Conservation (phyloP, 2,329 filamentous ascomycete genomes). For the Daldinia sp. region DNA sequence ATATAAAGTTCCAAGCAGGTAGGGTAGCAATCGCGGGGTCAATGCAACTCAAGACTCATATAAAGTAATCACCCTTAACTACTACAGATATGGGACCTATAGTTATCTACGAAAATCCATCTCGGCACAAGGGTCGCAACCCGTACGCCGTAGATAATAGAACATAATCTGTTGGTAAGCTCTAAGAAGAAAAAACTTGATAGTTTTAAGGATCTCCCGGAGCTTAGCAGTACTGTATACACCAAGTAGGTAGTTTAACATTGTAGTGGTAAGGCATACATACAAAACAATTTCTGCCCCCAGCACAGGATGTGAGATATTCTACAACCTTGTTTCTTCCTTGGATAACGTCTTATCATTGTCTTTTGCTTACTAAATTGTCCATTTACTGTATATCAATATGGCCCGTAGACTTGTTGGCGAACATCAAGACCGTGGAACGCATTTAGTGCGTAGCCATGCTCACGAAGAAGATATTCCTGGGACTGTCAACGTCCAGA, state of each 20-base stretch:
- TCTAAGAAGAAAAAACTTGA: conserved; percentile 3
- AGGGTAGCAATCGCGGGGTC: conserved; percentile 43
- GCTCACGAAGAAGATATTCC: conserved; percentile 68
- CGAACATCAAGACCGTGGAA: conserved; percentile 4
- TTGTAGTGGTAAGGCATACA: neutral
- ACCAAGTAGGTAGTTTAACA: neutral
- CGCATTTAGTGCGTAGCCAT: conserved; percentile 56
- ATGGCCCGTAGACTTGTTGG: conserved; percentile 23
- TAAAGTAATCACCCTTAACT: conserved; percentile 15
- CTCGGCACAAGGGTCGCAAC: conserved; percentile 17
- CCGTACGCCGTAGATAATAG: neutral
- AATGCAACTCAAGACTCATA: conserved; percentile 34
- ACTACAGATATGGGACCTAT: conserved; percentile 19
- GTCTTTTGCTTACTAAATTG: neutral
- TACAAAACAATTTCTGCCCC: conserved; percentile 3
- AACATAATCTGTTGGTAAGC: conserved; percentile 5
- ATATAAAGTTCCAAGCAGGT: conserved; percentile 19
- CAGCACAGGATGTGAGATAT: conserved; percentile 11
- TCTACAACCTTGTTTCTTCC: too few species aligned
- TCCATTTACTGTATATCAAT: conserved; percentile 3
- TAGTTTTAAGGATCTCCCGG: conserved; percentile 29
- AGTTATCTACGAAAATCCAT: conserved; percentile 13
- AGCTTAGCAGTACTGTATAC: neutral
- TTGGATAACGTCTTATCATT: neutral
- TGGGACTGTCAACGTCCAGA: conserved; percentile 66